phyloP scores from a whole-genome alignment of 345 rosid genomes.

The Citrus cavaleriei region DNA sequence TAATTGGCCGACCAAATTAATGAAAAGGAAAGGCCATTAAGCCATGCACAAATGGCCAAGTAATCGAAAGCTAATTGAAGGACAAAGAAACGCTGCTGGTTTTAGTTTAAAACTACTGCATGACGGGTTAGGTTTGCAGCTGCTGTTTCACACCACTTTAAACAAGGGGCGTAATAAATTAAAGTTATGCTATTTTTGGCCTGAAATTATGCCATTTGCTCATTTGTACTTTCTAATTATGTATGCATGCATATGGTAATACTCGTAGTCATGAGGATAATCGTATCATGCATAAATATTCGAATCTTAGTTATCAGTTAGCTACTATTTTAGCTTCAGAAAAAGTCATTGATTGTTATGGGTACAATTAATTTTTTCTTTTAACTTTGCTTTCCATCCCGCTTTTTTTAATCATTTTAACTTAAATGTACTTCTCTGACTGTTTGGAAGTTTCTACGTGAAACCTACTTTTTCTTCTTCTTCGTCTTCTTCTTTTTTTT shows the following conservation, averaged over 20 bases:
- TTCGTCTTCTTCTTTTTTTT: neutral
- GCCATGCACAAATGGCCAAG: slow-evolving; percentile 2
- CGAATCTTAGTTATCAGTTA: neutral
- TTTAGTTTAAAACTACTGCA: slow-evolving; percentile 20
- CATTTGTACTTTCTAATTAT: neutral
- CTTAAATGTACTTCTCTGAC: neutral
- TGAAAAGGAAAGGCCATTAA: neutral
- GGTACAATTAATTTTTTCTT: neutral
- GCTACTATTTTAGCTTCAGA: neutral
- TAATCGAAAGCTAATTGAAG: slow-evolving; percentile 4
- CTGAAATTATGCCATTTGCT: neutral
- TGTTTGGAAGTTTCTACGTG: neutral
- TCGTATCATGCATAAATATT: neutral
- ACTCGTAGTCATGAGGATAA: neutral
- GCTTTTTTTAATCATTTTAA: too few relatives aligned
- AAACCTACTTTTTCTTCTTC: neutral
- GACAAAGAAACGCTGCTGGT: slow-evolving; percentile 28
- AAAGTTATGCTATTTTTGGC: neutral
- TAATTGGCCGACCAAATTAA: neutral
- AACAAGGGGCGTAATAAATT: slow-evolving; percentile 26
- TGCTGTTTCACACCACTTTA: slow-evolving; percentile 21
- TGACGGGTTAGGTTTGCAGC: slow-evolving; percentile 12
- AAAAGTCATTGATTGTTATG: neutral
- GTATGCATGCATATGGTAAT: neutral
- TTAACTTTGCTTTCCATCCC: neutral